A percentile compares a stretch with the other conserved stretches of the same genome.
Evolutionary conservation across 2,329 filamentous ascomycete genomes (phyloP).

Genomic region (Beauveria australis): DNA sequence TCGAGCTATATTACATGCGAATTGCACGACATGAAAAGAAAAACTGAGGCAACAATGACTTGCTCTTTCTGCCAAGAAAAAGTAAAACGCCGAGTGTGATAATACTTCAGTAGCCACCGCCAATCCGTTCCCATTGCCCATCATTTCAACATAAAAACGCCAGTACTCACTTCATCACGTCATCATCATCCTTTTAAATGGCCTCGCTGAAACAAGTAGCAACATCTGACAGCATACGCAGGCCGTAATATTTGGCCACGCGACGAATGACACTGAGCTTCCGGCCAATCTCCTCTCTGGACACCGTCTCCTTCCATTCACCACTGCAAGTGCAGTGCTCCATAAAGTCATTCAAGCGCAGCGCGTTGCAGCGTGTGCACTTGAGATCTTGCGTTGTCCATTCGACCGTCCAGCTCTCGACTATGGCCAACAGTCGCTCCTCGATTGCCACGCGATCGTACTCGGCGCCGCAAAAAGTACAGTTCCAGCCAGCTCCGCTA

Average conservation of each 20-base stretch:
- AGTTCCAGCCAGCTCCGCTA: conserved; percentile 56
- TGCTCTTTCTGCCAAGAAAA: not conserved
- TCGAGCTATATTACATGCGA: not conserved
- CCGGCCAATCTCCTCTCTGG: conserved; percentile 55
- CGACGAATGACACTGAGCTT: conserved; percentile 61
- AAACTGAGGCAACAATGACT: not conserved
- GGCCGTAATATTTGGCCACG: conserved; percentile 69
- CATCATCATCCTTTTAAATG: conserved; percentile 25
- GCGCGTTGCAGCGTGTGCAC: conserved; percentile 61
- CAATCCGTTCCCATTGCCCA: not conserved
- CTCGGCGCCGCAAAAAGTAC: conserved; percentile 64
- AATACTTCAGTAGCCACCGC: not conserved
- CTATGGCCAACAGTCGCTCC: conserved; percentile 68
- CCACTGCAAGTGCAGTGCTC: conserved; percentile 94
- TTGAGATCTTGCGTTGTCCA: conserved; percentile 90
- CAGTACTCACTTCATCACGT: not conserved
- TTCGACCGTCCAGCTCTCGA: conserved; percentile 65
- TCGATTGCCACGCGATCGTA: conserved; percentile 77
- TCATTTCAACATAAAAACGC: conserved; percentile 7
- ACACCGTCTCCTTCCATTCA: conserved; percentile 67
- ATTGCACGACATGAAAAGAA: not conserved
- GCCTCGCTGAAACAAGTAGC: conserved; percentile 53
- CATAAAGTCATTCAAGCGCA: conserved; percentile 87
- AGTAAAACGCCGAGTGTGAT: not conserved
- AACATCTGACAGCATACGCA: conserved; percentile 73